A percentile compares a stretch with the other conserved stretches of the same genome.
phyloP scores from a whole-genome alignment of 2,329 filamentous ascomycete genomes.

The Diplodia seriata region DNA sequence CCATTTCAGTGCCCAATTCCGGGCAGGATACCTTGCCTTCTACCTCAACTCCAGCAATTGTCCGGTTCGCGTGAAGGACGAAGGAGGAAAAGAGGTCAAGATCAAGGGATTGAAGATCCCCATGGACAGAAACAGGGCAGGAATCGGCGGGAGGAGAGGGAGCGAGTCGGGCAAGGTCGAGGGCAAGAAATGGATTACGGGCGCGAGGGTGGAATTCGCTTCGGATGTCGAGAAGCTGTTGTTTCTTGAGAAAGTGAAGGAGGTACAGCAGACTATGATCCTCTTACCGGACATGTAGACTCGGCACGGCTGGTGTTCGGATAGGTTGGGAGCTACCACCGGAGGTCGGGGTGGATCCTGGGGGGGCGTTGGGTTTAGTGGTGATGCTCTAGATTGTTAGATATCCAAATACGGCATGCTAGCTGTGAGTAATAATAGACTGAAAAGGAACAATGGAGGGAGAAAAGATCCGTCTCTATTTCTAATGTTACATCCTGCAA shows the following conservation, averaged over 20 bases:
- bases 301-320: background rate
- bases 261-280: slow-evolving; percentile 48
- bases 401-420: background rate
- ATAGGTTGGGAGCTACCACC: background rate
- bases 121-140: slow-evolving; percentile 36
- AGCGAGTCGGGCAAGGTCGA: slow-evolving; percentile 37
- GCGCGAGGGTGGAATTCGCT: slow-evolving; percentile 54
- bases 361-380: background rate
- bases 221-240: slow-evolving; percentile 50
- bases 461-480: slow-evolving; percentile 28
- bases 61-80: slow-evolving; percentile 51
- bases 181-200: slow-evolving; percentile 50
- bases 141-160: slow-evolving; percentile 9
- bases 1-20: slow-evolving; percentile 53
- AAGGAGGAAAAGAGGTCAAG: slow-evolving; percentile 49
- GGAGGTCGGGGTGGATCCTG: background rate
- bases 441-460: background rate
- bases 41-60: slow-evolving; percentile 51
- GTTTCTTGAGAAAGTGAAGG: slow-evolving; percentile 49
- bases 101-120: slow-evolving; percentile 53
- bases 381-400: background rate
- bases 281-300: slow-evolving; percentile 48
- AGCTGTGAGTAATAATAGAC: background rate
- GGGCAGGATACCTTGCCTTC: slow-evolving; percentile 53
- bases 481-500: slow-evolving; percentile 22